Percentiles rank a stretch among this genome's conserved stretches.
phyloP scores from a whole-genome alignment of 2,329 filamentous ascomycete genomes.

The Fusarium burgessii region DNA sequence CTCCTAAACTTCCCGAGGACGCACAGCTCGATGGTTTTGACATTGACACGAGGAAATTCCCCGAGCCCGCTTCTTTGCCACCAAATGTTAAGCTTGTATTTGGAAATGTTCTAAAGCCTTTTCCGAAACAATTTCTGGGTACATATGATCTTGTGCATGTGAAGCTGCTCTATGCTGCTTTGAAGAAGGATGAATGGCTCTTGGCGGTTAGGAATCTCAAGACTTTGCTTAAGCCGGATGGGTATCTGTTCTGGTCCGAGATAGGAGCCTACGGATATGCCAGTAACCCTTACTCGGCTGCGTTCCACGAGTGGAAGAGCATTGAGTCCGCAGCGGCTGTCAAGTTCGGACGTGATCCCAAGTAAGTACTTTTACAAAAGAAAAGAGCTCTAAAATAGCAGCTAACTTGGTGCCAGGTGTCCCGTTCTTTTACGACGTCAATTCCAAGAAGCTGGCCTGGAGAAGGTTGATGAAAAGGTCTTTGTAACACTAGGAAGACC shows the following conservation, averaged over 20 bases:
- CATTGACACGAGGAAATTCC: no score
- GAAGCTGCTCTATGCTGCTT: fast-evolving
- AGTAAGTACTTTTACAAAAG: background rate
- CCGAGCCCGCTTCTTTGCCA: background rate
- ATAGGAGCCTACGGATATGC: background rate
- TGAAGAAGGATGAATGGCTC: background rate
- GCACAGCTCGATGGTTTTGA: no score
- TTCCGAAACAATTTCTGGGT: fast-evolving
- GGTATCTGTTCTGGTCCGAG: background rate
- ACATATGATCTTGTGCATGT: background rate
- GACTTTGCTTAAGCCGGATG: background rate
- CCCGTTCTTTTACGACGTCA: background rate
- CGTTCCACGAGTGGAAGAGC: background rate
- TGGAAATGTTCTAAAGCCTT: background rate
- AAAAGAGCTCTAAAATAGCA: no score
- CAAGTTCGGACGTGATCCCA: background rate
- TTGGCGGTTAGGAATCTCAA: background rate
- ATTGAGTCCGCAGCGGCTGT: background rate
- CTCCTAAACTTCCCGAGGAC: no score
- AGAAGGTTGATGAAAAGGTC: background rate
- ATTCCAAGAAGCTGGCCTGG: fast-evolving
- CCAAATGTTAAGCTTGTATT: background rate
- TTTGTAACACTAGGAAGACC: background rate
- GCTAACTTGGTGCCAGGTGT: background rate
- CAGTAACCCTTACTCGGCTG: background rate